Conservation (phyloP, 164 flowering plant species). For the Stephania cephalantha region DNA sequence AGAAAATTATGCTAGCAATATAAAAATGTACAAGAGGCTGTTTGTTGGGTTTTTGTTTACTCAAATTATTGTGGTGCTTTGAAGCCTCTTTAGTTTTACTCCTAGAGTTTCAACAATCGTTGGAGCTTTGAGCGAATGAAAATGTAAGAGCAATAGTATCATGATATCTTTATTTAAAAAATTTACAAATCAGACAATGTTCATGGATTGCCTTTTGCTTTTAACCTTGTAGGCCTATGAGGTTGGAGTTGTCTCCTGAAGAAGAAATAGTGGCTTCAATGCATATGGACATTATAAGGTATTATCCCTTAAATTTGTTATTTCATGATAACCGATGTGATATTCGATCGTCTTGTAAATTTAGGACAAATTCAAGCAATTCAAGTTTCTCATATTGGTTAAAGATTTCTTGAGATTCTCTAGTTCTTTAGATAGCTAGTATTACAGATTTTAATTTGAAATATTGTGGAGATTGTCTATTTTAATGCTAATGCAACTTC, state of each 20-base stretch:
- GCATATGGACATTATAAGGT: slow-evolving; percentile 92
- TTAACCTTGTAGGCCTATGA: slow-evolving; percentile 50
- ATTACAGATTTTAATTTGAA: neutral
- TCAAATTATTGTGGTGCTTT: too few species aligned
- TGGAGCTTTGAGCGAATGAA: slow-evolving; percentile 1
- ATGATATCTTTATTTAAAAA: too few species aligned
- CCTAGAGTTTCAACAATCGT: neutral
- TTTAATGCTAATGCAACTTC: neutral
- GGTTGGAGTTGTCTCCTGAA: slow-evolving; percentile 82
- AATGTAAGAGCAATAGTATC: neutral
- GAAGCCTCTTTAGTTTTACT: neutral
- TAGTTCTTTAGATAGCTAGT: neutral
- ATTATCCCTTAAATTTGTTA: neutral
- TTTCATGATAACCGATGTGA: neutral
- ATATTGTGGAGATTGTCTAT: neutral
- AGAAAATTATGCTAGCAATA: too few species aligned
- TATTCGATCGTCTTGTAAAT: neutral
- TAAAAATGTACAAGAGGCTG: too few species aligned
- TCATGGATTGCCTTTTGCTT: neutral
- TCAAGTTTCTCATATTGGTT: neutral
- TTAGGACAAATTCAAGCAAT: neutral
- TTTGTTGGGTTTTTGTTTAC: too few species aligned
- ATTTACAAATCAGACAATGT: neutral
- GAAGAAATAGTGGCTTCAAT: slow-evolving; percentile 83
- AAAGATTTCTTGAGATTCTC: too few species aligned